Evolutionary conservation across 2,329 filamentous ascomycete genomes (phyloP), one percentile per base, ranked within the genome.

Genomic region (Tolypocladium endophyticum): DNA sequence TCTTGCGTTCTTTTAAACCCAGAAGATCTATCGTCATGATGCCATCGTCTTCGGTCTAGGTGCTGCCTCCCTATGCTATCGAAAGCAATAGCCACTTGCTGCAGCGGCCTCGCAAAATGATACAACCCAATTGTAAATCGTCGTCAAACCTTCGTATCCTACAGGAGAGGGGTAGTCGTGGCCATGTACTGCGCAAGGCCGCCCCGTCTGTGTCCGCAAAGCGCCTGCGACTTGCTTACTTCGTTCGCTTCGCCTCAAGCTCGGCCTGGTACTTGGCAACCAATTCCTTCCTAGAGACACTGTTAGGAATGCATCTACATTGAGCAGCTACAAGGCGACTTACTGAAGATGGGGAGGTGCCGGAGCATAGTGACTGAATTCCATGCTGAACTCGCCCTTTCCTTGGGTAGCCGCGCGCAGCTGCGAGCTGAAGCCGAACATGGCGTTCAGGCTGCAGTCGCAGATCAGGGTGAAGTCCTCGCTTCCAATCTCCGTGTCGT

Each of bases 331-430:
- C 28, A 50, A 28, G 12, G 59, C 53, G 64, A 84, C 87, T 72
- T 87, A 89, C 88, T 99, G 94, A 73, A 97, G 73, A 72, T 97
- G 92, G 68, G 86, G 85, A 56, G 92, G 89, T 61, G 94, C 91
- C 57, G 91, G 81, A 58, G 89, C 86, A 70, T 99, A 99, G 78
- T 97, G 94, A 74, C 89, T 94, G 71, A 99, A 99, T 77, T 99
- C 94, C 94, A 99, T 97, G 69, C 84, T 89, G 72, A 97, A 99
- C 79, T 99, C 94, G 69, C 94, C 94, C 82, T 99, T 99, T 63
- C 94, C 94, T 78, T 99, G 94, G 2, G 92, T 97, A 28, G 92
- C 90, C 18, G 94, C 94, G 67, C 94, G 85, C 66, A 99, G 77
- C 76, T 96, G 90, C 50, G 87, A 90, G 69, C 87, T 92, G 78